Evolutionary conservation across 2,329 filamentous ascomycete species (phyloP).

Genomic region (Pseudogymnoascus sp.): DNA sequence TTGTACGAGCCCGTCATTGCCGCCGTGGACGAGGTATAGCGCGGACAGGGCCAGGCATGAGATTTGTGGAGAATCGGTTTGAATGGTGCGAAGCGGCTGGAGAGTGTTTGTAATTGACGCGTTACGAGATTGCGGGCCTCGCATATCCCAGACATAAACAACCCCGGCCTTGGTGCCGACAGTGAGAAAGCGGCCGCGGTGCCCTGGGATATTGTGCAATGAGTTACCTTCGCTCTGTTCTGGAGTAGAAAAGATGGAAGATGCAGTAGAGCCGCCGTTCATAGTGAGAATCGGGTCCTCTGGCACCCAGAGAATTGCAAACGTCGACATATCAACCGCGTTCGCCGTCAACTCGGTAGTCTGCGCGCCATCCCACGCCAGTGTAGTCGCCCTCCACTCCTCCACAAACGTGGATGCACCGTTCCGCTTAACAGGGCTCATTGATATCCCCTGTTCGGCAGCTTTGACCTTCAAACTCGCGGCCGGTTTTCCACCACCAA

Average conservation of each 20-base stretch:
- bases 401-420: conserved; percentile 36
- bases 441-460: conserved; percentile 21
- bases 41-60: conserved; percentile 76
- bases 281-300: conserved; percentile 70
- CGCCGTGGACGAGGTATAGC: conserved; percentile 84
- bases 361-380: conserved; percentile 53
- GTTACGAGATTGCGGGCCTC: conserved; percentile 50
- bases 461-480: conserved; percentile 15
- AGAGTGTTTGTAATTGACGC: conserved; percentile 49
- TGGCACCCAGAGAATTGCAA: conserved; percentile 59
- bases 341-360: conserved; percentile 58
- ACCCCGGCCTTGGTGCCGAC: conserved; percentile 70
- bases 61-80: conserved; percentile 84
- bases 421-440: conserved; percentile 16
- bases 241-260: conserved; percentile 21
- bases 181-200: conserved; percentile 71
- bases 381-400: conserved; percentile 58
- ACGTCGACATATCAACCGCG: conserved; percentile 66
- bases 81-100: conserved; percentile 68
- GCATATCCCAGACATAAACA: conserved; percentile 80
- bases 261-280: conserved; percentile 35
- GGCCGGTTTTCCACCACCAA: conserved; percentile 23
- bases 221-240: conserved; percentile 16
- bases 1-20: conserved; percentile 89
- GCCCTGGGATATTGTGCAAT: conserved; percentile 66